Evolutionary conservation across 2,329 filamentous ascomycete genomes (phyloP), one percentile per base, ranked within the genome.

Genomic region (Fusarium keratoplasticum): DNA sequence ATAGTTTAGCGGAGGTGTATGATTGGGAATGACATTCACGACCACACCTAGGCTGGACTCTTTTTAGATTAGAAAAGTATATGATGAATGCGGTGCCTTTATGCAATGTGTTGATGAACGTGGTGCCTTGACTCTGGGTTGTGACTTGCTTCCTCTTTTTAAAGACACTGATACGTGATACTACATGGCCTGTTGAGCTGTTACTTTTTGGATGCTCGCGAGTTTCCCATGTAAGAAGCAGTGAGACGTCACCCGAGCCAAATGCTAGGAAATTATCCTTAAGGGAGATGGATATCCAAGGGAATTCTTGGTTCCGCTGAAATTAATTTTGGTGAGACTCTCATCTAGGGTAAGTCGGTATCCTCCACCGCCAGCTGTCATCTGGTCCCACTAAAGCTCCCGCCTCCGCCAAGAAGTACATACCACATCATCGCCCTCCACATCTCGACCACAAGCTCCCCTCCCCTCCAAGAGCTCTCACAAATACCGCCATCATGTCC

Each of bases 401-500:
- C 35, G 9, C 67, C 59, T 71, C 65, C 50, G 63, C 67, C 61
- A 60, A 13, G 22, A 52, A 22, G 50, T 63, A 71, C 59, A 47
- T 50, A 69, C 62, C 61, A 74, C 69, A 69, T 74, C 68, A 66
- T 72, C 42, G 38, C 66, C 38, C 20, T 25, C 40, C 50, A 67
- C n/a, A 20, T 36, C 25, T 36, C 22, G 63, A 55, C 55, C 65
- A 59, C 50, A 35, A 61, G 69, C 58, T 58, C 67, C 60, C 62
- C 69, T 47, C 54, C 66, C 54, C 25, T 60, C 61, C 36, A 25
- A 13, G 29, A 38, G 54, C 25, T 31, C 27, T 50, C 40, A 57
- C 11, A 47, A 36, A 61, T 13, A 22, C 20, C 33, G 22, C 36
- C 38, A 72, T 31, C 52, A 87, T 88, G 86, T 80, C 84, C 6